phyloP scores from a whole-genome alignment of 768 basidiomycete species.

The Pluteus cervinus region DNA sequence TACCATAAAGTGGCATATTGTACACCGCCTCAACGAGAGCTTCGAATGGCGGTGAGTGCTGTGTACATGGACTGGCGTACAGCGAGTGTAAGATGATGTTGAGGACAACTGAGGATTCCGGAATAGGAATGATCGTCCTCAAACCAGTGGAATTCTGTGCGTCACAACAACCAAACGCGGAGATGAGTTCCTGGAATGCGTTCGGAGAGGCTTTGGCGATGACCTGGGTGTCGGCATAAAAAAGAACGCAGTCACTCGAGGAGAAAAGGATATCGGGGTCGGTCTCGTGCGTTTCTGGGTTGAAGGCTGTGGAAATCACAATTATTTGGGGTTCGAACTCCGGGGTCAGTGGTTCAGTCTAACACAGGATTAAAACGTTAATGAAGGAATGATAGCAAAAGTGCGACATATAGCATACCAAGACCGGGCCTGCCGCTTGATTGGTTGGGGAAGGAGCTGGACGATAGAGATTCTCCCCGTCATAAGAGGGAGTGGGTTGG shows the following conservation, averaged over 20 bases:
- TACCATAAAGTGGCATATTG: conserved; percentile 16
- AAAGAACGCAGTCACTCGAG: conserved; percentile 57
- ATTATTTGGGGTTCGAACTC: conserved; percentile 4
- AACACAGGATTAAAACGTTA: too few species aligned
- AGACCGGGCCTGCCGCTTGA: too few species aligned
- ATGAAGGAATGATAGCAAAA: too few species aligned
- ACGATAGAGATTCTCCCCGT: too few species aligned
- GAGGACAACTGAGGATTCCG: conserved; percentile 37
- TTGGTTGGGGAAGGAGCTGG: too few species aligned
- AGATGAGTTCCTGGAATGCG: conserved; percentile 33
- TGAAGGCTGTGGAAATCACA: conserved; percentile 23
- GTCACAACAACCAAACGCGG: too few species aligned
- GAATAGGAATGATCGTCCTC: conserved; percentile 31
- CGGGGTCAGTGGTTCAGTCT: too few species aligned
- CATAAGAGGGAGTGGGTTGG: too few species aligned
- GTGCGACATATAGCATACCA: too few species aligned
- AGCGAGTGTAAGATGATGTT: conserved; percentile 49
- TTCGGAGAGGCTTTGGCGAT: conserved; percentile 40
- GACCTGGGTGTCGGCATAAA: conserved; percentile 46
- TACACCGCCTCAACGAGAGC: conserved; percentile 37
- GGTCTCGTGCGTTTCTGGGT: conserved; percentile 11
- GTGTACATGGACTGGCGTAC: conserved; percentile 42
- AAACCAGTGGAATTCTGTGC: too few species aligned
- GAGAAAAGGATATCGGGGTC: conserved; percentile 31
- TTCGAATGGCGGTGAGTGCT: conserved; percentile 43